Evolutionary conservation across 805 yeast species (phyloP).

Genomic region (Myxozyma nipponensis): DNA sequence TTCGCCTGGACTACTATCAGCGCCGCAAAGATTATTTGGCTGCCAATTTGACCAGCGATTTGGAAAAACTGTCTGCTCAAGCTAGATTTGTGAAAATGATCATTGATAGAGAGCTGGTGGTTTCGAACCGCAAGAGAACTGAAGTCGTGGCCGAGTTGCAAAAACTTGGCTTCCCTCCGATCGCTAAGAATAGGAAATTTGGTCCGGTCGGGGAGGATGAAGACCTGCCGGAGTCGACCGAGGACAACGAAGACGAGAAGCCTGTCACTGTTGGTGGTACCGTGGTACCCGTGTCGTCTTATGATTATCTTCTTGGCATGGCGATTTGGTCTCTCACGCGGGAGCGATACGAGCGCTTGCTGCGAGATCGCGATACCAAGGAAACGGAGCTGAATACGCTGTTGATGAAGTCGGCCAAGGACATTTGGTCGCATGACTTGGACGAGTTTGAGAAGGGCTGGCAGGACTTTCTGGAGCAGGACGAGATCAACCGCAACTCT

Average conservation of each 20-base stretch:
- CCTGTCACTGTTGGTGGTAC: slow-evolving; percentile 22
- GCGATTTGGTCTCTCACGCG: slow-evolving; percentile 87
- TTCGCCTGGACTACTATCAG: slow-evolving; percentile 86
- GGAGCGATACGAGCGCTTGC: slow-evolving; percentile 78
- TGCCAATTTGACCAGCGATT: slow-evolving; percentile 62
- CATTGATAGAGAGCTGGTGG: slow-evolving; percentile 64
- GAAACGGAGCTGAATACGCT: slow-evolving; percentile 66
- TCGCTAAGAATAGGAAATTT: slow-evolving; percentile 23
- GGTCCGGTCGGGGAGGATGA: slow-evolving; percentile 64
- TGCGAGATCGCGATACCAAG: slow-evolving; percentile 67
- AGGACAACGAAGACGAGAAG: slow-evolving; percentile 39
- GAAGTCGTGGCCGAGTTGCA: slow-evolving; percentile 61
- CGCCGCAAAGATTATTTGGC: slow-evolving; percentile 80
- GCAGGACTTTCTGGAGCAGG: slow-evolving; percentile 63
- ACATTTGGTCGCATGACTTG: slow-evolving; percentile 80
- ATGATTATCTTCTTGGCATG: slow-evolving; percentile 88
- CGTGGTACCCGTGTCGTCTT: slow-evolving; percentile 38
- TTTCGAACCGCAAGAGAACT: slow-evolving; percentile 70
- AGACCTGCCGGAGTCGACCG: slow-evolving; percentile 46
- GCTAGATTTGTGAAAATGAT: slow-evolving; percentile 90
- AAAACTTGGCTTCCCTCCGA: slow-evolving; percentile 59
- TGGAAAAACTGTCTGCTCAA: slow-evolving; percentile 72
- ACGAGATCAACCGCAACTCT: slow-evolving; percentile 34
- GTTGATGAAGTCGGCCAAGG: slow-evolving; percentile 70
- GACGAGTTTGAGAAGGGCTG: slow-evolving; percentile 67